Percentiles rank a stretch among this genome's conserved stretches.
Evolutionary conservation across 495 filamentous ascomycete species (phyloP).

Genomic region (Daldinia loculata): DNA sequence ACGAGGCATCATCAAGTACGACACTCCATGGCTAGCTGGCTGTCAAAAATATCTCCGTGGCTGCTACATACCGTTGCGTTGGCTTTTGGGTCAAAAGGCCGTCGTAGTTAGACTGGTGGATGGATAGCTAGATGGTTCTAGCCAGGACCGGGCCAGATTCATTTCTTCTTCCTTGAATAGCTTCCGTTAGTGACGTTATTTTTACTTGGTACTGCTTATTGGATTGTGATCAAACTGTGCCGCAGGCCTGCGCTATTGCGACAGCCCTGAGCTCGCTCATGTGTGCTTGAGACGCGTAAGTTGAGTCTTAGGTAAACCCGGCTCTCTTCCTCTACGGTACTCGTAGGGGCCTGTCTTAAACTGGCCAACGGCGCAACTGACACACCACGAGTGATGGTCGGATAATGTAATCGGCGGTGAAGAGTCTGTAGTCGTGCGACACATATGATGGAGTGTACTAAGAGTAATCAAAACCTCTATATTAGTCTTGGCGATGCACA

Average conservation of each 20-base stretch:
- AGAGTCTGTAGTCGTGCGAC: conserved; percentile 18
- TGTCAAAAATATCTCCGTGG: conserved; percentile 32
- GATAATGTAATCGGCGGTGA: conserved; percentile 35
- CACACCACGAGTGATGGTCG: conserved; percentile 22
- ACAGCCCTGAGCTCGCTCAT: conserved; percentile 17
- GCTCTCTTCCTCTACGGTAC: conserved; percentile 17
- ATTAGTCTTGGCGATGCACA: conserved; percentile 32
- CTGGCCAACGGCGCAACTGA: conserved; percentile 28
- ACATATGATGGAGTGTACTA: conserved; percentile 30
- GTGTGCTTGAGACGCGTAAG: conserved; percentile 5
- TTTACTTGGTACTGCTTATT: conserved; percentile 1
- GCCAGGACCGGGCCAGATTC: not conserved
- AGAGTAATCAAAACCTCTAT: conserved; percentile 30
- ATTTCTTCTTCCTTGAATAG: not conserved
- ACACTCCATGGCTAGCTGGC: not conserved
- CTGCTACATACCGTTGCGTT: conserved; percentile 33
- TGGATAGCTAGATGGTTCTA: conserved; percentile 19
- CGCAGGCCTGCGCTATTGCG: conserved; percentile 22
- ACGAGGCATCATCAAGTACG: conserved; percentile 12
- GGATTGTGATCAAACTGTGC: conserved; percentile 11
- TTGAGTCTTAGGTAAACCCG: conserved; percentile 9
- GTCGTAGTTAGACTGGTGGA: conserved; percentile 22
- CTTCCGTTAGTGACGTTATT: conserved; percentile 9
- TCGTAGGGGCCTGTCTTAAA: conserved; percentile 29
- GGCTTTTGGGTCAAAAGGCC: conserved; percentile 16